Conservation (phyloP, 352 stramenopile genomes). For the Bremia lactucae region DNA sequence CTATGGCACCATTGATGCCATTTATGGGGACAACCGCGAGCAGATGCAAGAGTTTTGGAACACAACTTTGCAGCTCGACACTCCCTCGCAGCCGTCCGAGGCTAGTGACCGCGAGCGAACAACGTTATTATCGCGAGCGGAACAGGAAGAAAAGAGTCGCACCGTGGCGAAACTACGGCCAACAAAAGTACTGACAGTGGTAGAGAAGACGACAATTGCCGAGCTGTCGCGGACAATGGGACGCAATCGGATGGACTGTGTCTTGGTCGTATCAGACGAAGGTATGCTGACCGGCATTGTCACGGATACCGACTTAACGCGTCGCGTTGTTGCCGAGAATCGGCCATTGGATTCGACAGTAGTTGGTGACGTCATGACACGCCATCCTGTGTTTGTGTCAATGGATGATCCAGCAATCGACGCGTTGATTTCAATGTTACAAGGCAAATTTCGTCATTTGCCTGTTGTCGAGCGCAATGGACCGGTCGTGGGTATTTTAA, state of each 20-base stretch:
- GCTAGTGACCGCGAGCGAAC: conserved; percentile 36
- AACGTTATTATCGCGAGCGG: conserved; percentile 42
- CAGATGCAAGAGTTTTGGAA: conserved; percentile 88
- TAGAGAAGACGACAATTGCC: conserved; percentile 67
- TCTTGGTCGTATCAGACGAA: conserved; percentile 85
- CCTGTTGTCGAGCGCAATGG: conserved; percentile 72
- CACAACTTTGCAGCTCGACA: conserved; percentile 68
- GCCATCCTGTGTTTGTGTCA: conserved; percentile 74
- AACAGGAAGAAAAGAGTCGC: conserved; percentile 60
- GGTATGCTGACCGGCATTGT: conserved; percentile 91
- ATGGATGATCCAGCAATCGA: conserved; percentile 78
- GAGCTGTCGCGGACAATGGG: conserved; percentile 84
- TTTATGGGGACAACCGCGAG: conserved; percentile 80
- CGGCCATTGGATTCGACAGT: conserved; percentile 52
- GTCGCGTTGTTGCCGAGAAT: conserved; percentile 75
- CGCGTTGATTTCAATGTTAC: conserved; percentile 76
- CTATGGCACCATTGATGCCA: conserved; percentile 81
- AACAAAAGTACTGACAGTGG: conserved; percentile 84
- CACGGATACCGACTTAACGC: conserved; percentile 87
- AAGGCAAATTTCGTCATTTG: conserved; percentile 82
- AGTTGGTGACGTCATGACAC: conserved; percentile 76
- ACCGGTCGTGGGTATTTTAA: conserved; percentile 91
- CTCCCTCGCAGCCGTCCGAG: conserved; percentile 31
- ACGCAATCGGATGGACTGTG: conserved; percentile 85
- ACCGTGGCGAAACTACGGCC: conserved; percentile 74